Evolutionary conservation across 176 grass and related monocot genomes (phyloP).

Genomic region (Poa annua): DNA sequence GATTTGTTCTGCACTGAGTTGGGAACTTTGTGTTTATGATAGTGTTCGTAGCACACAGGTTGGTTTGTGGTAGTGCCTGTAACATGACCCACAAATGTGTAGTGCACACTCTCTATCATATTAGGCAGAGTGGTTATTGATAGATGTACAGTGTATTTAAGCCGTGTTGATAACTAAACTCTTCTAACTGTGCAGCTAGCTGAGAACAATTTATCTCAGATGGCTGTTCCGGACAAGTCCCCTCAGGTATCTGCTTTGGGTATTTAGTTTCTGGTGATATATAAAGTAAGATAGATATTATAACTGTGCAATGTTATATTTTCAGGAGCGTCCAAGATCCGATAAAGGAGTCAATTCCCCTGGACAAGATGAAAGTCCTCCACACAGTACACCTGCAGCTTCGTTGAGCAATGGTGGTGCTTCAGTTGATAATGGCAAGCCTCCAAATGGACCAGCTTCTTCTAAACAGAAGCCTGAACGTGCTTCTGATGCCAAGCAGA

Average conservation of each 20-base stretch:
- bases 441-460: conserved; percentile 55
- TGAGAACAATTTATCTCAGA: background rate
- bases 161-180: background rate
- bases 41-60: background rate
- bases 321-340: conserved; percentile 56
- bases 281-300: background rate
- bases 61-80: background rate
- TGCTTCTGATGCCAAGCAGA: conserved; percentile 35
- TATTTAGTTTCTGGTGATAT: conserved; percentile 17
- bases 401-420: conserved; percentile 47
- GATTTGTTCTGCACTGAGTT: background rate
- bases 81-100: background rate
- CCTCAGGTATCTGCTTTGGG: background rate
- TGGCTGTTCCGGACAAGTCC: background rate
- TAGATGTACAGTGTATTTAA: background rate
- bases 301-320: conserved; percentile 22
- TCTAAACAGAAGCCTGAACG: conserved; percentile 66
- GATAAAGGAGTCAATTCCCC: conserved; percentile 52
- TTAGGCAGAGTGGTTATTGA: background rate
- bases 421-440: conserved; percentile 43
- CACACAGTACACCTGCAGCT: conserved; percentile 33
- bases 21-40: background rate
- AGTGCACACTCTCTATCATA: background rate
- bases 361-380: conserved; percentile 55
- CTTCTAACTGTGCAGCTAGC: conserved; percentile 13